Evolutionary conservation across 306 rosid species (phyloP), one percentile per base, ranked within the genome.

Genomic region (Carpinus fangiana): DNA sequence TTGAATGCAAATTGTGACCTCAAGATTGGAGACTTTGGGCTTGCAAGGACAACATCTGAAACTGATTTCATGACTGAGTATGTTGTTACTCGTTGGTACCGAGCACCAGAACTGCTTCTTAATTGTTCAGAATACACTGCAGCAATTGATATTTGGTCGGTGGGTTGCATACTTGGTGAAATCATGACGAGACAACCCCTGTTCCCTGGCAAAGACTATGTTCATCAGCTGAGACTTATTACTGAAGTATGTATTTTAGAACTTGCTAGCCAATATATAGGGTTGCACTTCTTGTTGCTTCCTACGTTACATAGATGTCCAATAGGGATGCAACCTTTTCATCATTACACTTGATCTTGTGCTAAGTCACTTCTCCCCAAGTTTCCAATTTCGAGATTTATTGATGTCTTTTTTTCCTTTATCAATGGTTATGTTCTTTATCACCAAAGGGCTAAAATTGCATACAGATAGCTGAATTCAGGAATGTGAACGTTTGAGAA

Each of bases 41-140:
- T 95, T 64, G 98, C 98, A 75, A 88, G 98, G 89, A 95, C 98
- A 82, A 95, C 98, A 65, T 95, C 98, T 11, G 98, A 95, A 82
- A 95, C 98, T 77, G 98, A 93, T 90, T 95, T 95, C 83, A 95
- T 95, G 98, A 95, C 98, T 0, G 98, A 95, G 90, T 95, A 95
- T 52, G 98, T 92, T 84, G 97, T 94, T 80, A 94, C 98, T 79
- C 90, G 98, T 43, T 94, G 98, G 98, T 94, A 92, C 65, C 93
- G 98, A 20, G 98, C 98, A 57, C 98, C 98, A 0, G 98, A 95
- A 61, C 80, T 95, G 82, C 97, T 95, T 46, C 98, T 95, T 74
- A 95, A 92, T 81, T 92, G 98, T 82, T 92, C 98, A 2, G 98
- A 95, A 78, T 95, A 92, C 83, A 92, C 97, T 9, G 98, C 96